Evolutionary conservation across 2,329 filamentous ascomycete species (phyloP).

Genomic region (Xylaria polymorpha): DNA sequence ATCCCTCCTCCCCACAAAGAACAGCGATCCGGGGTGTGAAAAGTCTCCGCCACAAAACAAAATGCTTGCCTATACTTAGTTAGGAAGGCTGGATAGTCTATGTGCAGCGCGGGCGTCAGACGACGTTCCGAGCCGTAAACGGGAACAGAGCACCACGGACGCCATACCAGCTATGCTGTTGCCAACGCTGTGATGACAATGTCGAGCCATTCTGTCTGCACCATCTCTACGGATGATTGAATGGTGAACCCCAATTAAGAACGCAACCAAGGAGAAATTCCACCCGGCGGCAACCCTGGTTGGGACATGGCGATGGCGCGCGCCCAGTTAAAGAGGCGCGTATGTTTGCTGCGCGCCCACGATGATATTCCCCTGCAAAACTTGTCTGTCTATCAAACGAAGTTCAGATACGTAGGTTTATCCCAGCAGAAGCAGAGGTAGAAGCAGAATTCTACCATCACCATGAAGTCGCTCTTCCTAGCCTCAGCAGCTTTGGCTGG

Average conservation of each 20-base stretch:
- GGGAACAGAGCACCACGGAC: neutral
- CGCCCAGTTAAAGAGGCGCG: conserved; percentile 24
- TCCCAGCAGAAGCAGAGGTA: too few relatives aligned
- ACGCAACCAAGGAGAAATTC: conserved; percentile 26
- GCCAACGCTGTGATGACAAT: neutral
- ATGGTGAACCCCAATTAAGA: neutral
- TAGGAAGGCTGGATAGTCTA: neutral
- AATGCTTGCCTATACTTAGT: neutral
- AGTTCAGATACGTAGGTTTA: neutral
- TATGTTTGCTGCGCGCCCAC: neutral
- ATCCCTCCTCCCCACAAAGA: conserved; percentile 8
- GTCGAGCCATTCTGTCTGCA: neutral
- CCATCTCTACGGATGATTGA: neutral
- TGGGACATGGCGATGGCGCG: conserved; percentile 4
- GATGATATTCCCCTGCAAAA: neutral
- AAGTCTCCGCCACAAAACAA: conserved; percentile 8
- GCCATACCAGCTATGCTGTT: conserved; percentile 4
- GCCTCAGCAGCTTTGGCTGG: conserved; percentile 25
- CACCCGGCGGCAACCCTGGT: conserved; percentile 13
- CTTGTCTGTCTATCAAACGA: neutral
- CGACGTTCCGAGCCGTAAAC: conserved; percentile 32
- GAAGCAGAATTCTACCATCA: conserved; percentile 1
- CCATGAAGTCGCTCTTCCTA: conserved; percentile 38
- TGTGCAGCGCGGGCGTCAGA: conserved; percentile 6
- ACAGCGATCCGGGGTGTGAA: neutral